phyloP scores from a whole-genome alignment of 441 rosid species.

The Adansonia gregorii region DNA sequence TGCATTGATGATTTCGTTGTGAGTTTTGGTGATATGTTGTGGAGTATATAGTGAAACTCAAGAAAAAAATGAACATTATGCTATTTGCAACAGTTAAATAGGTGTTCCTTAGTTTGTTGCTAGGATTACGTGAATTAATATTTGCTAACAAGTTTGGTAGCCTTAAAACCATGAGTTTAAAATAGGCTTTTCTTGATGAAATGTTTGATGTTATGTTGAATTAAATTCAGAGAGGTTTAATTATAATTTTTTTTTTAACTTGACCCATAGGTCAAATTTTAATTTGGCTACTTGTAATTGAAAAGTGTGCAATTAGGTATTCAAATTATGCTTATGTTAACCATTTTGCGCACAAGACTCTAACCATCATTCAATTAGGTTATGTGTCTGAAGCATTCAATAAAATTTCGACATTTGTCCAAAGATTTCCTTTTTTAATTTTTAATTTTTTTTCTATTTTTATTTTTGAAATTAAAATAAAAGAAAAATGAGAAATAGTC shows the following conservation, averaged over 20 bases:
- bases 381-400: background rate
- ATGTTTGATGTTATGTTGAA: background rate
- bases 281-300: background rate
- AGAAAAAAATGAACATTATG: background rate
- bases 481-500: too few species aligned
- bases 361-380: background rate
- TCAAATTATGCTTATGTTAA: background rate
- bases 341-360: background rate
- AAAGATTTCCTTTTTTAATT: too few species aligned
- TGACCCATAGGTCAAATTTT: background rate
- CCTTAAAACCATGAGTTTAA: background rate
- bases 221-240: background rate
- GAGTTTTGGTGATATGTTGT: background rate
- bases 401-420: background rate
- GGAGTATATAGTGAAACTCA: background rate
- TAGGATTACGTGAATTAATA: background rate
- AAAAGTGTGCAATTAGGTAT: background rate
- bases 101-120: background rate
- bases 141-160: background rate
- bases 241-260: background rate
- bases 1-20: background rate
- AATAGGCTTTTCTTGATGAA: slow-evolving; percentile 1
- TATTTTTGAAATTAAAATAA: too few species aligned
- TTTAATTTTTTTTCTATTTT: too few species aligned
- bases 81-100: background rate